A percentile compares a stretch with the other conserved stretches of the same genome.
These are phyloP conservation scores for Cryptococcus maquisensis DNA, from an alignment of 1,284 basidiomycete genomes.

Conservation along the genomic window DNA sequence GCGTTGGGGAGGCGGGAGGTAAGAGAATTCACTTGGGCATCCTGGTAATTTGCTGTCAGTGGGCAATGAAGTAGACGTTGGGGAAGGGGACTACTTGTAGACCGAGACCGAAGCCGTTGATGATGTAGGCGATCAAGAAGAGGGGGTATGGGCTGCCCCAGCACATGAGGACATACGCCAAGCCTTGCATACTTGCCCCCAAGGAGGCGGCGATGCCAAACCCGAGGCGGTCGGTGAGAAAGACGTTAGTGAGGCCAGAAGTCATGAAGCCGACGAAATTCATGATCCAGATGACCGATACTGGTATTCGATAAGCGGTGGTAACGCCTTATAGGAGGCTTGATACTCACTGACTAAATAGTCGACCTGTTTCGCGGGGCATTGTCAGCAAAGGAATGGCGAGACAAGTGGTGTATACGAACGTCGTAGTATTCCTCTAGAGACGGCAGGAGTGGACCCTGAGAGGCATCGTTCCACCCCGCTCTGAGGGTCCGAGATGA, in stretches of 20 bases:
- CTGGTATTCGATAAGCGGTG: slow-evolving; percentile 44
- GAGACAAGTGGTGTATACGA: slow-evolving; percentile 1
- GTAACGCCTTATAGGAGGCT: background rate
- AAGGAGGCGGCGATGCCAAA: slow-evolving; percentile 55
- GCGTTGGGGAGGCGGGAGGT: slow-evolving; percentile 34
- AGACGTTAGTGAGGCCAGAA: slow-evolving; percentile 55
- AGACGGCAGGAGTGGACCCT: slow-evolving; percentile 59
- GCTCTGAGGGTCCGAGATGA: slow-evolving; percentile 45
- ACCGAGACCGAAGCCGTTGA: slow-evolving; percentile 61
- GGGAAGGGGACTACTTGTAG: slow-evolving; percentile 50
- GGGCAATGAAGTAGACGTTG: background rate
- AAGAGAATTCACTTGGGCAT: slow-evolving; percentile 43
- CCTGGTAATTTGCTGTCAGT: slow-evolving; percentile 13
- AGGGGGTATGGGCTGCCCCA: slow-evolving; percentile 64
- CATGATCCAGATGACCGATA: slow-evolving; percentile 59
- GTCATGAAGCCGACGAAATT: slow-evolving; percentile 56
- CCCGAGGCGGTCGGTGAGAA: slow-evolving; percentile 55
- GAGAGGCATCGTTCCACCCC: slow-evolving; percentile 62
- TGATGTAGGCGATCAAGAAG: slow-evolving; percentile 58
- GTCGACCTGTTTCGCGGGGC: slow-evolving; percentile 21
- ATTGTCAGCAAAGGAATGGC: background rate
- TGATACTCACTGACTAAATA: slow-evolving; percentile 32
- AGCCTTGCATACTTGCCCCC: slow-evolving; percentile 39
- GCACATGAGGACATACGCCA: slow-evolving; percentile 57
- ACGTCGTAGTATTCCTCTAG: slow-evolving; percentile 55